A percentile compares a stretch with the other conserved stretches of the same genome.
These are phyloP conservation scores for Rhodotorula glutinis DNA, from an alignment of 1,284 basidiomycete genomes.

Conservation along the genomic window DNA sequence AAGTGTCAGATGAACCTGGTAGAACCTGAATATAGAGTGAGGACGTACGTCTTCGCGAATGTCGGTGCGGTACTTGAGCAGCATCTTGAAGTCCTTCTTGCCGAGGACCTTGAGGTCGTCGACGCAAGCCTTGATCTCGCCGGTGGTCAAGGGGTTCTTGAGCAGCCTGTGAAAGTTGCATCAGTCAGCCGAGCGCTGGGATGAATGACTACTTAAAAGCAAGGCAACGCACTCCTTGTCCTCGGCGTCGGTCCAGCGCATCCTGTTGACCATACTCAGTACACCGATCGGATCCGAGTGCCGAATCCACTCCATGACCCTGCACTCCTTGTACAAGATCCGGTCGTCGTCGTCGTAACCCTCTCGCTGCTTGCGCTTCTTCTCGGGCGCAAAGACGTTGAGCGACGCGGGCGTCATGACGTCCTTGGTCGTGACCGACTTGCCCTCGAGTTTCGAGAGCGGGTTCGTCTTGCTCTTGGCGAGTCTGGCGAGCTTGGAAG, in stretches of 20 bases:
- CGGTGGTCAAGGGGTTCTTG: slow-evolving; percentile 65
- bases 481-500: slow-evolving; percentile 1
- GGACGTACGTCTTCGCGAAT: slow-evolving; percentile 77
- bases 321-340: slow-evolving; percentile 75
- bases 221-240: slow-evolving; percentile 65
- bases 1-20: too few species aligned
- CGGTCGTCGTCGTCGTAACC: slow-evolving; percentile 96
- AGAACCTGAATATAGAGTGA: too few species aligned
- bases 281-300: slow-evolving; percentile 70
- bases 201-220: neutral
- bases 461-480: slow-evolving; percentile 27
- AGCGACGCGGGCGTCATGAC: slow-evolving; percentile 56
- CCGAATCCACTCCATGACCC: slow-evolving; percentile 67
- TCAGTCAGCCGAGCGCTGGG: neutral
- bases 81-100: slow-evolving; percentile 90
- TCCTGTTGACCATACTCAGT: slow-evolving; percentile 78
- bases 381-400: slow-evolving; percentile 96
- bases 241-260: slow-evolving; percentile 73
- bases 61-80: slow-evolving; percentile 85
- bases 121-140: slow-evolving; percentile 76
- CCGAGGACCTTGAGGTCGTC: slow-evolving; percentile 95
- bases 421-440: slow-evolving; percentile 39
- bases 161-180: slow-evolving; percentile 60
- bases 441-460: slow-evolving; percentile 21
- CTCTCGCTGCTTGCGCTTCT: slow-evolving; percentile 86